Evolutionary conservation across 75 land plant species (phyloP).

Genomic region (Cryptomeria japonica): DNA sequence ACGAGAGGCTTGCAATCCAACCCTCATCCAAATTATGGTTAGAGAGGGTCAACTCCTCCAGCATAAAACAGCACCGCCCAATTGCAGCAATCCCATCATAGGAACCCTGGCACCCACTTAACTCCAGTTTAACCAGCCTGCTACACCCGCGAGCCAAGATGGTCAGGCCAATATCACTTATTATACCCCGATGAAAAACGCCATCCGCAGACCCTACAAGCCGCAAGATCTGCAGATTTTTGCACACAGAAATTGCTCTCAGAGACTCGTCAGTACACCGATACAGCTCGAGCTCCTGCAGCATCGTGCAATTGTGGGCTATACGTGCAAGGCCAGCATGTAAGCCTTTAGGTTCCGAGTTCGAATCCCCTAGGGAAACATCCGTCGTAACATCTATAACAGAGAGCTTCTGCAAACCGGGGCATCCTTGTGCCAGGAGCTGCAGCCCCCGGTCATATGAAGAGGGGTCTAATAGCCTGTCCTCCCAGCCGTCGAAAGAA

Average conservation of each 20-base stretch:
- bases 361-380: neutral
- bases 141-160: slow-evolving; percentile 80
- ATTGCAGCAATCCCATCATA: slow-evolving; percentile 91
- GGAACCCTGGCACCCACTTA: slow-evolving; percentile 81
- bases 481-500: slow-evolving; percentile 8
- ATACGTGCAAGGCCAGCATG: slow-evolving; percentile 51
- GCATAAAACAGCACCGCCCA: slow-evolving; percentile 88
- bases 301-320: slow-evolving; percentile 49
- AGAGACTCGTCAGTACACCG: slow-evolving; percentile 65
- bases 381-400: slow-evolving; percentile 33
- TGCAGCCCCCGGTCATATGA: slow-evolving; percentile 57
- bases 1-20: slow-evolving; percentile 72
- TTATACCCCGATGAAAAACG: slow-evolving; percentile 32
- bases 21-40: slow-evolving; percentile 82
- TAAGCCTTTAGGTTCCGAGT: slow-evolving; percentile 10
- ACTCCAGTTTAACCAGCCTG: slow-evolving; percentile 78
- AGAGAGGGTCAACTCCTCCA: slow-evolving; percentile 80
- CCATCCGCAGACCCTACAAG: slow-evolving; percentile 58
- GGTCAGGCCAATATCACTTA: slow-evolving; percentile 91
- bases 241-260: slow-evolving; percentile 52
- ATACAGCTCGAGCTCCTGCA: slow-evolving; percentile 83
- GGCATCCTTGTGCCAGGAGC: slow-evolving; percentile 48
- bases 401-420: slow-evolving; percentile 52
- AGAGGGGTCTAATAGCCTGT: slow-evolving; percentile 29
- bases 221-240: slow-evolving; percentile 76